phyloP scores from a whole-genome alignment of 2,329 filamentous ascomycete species.

The Emmonsiellopsis sp. region DNA sequence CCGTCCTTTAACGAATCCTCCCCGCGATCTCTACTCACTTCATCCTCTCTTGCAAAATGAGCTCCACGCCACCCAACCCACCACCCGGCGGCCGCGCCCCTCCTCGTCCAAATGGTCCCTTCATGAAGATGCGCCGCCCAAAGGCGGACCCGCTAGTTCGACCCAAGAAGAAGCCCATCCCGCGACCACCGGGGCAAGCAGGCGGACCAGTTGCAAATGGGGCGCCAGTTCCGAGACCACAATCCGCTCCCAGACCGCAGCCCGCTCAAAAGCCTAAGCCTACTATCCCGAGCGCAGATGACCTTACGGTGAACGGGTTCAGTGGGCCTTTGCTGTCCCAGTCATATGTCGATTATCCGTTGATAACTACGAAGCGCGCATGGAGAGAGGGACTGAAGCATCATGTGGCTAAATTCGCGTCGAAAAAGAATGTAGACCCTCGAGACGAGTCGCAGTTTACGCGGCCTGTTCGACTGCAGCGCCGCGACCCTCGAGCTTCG shows the following conservation, averaged over 20 bases:
- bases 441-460: slow-evolving; percentile 77
- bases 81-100: slow-evolving; percentile 38
- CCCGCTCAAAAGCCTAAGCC: slow-evolving; percentile 11
- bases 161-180: slow-evolving; percentile 42
- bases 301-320: slow-evolving; percentile 33
- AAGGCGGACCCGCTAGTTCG: slow-evolving; percentile 57
- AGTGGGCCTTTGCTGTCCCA: slow-evolving; percentile 32
- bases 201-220: slow-evolving; percentile 12
- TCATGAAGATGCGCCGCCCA: slow-evolving; percentile 39
- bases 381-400: slow-evolving; percentile 71
- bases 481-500: slow-evolving; percentile 67
- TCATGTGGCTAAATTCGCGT: slow-evolving; percentile 76
- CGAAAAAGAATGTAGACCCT: slow-evolving; percentile 53
- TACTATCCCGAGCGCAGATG: slow-evolving; percentile 16
- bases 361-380: slow-evolving; percentile 75
- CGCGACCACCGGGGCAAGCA: slow-evolving; percentile 16
- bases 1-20: neutral
- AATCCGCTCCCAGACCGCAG: slow-evolving; percentile 13
- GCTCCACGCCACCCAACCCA: slow-evolving; percentile 32
- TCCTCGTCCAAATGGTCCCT: slow-evolving; percentile 39
- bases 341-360: slow-evolving; percentile 50
- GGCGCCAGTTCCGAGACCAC: slow-evolving; percentile 11
- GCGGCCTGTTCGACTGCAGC: slow-evolving; percentile 77
- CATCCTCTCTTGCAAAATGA: slow-evolving; percentile 12
- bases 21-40: neutral